These are phyloP conservation scores for Hibiscus mutabilis DNA, from an alignment of 345 rosid species.

Conservation along the genomic window DNA sequence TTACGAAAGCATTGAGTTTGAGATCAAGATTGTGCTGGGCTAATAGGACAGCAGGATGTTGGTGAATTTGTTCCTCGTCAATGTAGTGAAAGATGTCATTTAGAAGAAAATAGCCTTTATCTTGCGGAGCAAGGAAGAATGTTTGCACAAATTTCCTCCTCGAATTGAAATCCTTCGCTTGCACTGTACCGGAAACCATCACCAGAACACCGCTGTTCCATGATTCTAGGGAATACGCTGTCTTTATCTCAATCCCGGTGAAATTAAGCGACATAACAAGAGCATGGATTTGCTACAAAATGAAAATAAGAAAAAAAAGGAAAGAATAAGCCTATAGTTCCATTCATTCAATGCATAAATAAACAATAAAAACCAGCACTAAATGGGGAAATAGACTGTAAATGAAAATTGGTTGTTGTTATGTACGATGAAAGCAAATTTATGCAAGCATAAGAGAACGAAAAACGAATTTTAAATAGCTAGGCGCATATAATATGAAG, in stretches of 20 bases:
- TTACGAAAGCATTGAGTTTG: constrained; percentile 26
- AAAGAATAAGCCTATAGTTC: not conserved
- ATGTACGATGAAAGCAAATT: not conserved
- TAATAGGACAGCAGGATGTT: constrained; percentile 46
- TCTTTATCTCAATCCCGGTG: constrained; percentile 57
- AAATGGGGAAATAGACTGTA: not conserved
- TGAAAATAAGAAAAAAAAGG: not conserved
- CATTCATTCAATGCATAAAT: not conserved
- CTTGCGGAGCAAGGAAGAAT: constrained; percentile 74
- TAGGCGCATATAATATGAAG: not conserved
- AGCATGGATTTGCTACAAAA: constrained; percentile 54
- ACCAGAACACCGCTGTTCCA: constrained; percentile 65
- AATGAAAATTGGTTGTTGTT: not conserved
- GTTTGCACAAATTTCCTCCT: constrained; percentile 63
- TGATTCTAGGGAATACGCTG: constrained; percentile 52
- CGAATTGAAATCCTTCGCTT: constrained; percentile 35
- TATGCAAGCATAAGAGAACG: not conserved
- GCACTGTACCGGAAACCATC: constrained; percentile 65
- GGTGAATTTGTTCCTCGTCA: constrained; percentile 44
- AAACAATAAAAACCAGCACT: not conserved
- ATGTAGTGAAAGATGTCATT: constrained; percentile 61
- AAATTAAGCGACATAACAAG: constrained; percentile 44
- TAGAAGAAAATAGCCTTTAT: constrained; percentile 61
- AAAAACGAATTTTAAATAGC: not conserved
- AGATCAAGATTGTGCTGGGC: constrained; percentile 37